phyloP scores from a whole-genome alignment of 345 rosid species.

The Firmiana major region DNA sequence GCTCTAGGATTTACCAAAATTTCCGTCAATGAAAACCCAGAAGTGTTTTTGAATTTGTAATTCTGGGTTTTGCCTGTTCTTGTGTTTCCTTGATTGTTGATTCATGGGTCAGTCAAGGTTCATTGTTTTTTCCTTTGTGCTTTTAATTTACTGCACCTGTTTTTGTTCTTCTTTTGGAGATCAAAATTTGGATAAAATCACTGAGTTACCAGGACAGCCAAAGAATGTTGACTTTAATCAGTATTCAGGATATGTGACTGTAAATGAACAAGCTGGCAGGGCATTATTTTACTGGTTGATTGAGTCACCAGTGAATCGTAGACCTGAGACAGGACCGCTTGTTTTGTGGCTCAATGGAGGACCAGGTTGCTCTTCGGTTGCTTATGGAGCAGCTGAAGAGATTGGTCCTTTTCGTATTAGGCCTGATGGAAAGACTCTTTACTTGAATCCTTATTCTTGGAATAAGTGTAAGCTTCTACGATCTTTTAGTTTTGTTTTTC shows the following conservation, averaged over 20 bases:
- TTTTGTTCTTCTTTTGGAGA: conserved; percentile 31
- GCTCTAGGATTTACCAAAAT: conserved; percentile 3
- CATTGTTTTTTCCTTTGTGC: conserved; percentile 15
- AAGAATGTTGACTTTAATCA: conserved; percentile 57
- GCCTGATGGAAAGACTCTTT: conserved; percentile 69
- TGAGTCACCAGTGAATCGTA: conserved; percentile 58
- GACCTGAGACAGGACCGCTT: conserved; percentile 67
- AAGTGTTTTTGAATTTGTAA: conserved; percentile 14
- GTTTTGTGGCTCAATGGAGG: conserved; percentile 93
- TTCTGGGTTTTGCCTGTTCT: conserved; percentile 23
- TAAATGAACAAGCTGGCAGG: conserved; percentile 72
- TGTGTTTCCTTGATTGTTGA: conserved; percentile 7
- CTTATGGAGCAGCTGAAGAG: conserved; percentile 82
- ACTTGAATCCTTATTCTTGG: conserved; percentile 79
- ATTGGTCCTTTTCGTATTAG: conserved; percentile 78
- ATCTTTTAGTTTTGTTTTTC: background rate
- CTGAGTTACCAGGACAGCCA: conserved; percentile 73
- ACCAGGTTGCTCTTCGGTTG: conserved; percentile 90
- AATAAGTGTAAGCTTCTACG: conserved; percentile 41
- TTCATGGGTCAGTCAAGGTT: conserved; percentile 35
- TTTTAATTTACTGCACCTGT: conserved; percentile 25
- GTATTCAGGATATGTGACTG: conserved; percentile 83
- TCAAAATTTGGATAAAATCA: conserved; percentile 59
- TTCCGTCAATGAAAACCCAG: conserved; percentile 8
- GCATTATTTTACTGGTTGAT: conserved; percentile 88